Evolutionary conservation across 306 rosid genomes (phyloP), one percentile per base, ranked within the genome.

Genomic region (Begonia loranthoides): DNA sequence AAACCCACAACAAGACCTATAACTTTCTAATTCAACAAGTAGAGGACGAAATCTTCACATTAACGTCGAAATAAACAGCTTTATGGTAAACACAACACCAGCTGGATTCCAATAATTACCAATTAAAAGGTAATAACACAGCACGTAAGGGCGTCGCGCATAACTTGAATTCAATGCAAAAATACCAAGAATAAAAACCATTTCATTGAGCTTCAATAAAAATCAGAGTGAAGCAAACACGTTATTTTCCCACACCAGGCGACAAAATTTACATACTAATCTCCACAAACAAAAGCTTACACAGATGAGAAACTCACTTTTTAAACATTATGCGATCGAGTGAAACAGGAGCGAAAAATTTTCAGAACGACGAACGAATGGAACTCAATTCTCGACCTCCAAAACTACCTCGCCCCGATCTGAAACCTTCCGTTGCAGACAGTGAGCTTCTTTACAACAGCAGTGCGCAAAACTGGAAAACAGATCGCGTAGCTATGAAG

Each of bases 281-380:
- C 10, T 5, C 5, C 52, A 49, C 0, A 17, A 16, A 49, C 10
- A 59, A 59, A 15, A 49, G 52, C 40, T 28, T 3, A 39, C 12
- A 49, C 40, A 48, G 2, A 58, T 24, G 54, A 39, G 40, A 50
- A 52, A 59, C 64, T 49, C 56, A 59, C 64, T 59, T 59, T 50
- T 59, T 59, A 55, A 59, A 59, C 64, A 59, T 59, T 49, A 59
- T 59, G 49, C 50, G 40, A 45, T 11, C 28, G 41, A 22, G 9
- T 39, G 11, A 19, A 5, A 4, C 19, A 46, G 13, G 41, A 28
- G 17, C 17, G 51, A 47, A n/a, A 38, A 41, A 55, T 41, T 6
- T 12, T 17, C 22, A 53, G 57, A 21, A 36, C 45, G 10, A 12
- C 21, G 38, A 17, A 5, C 17, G n/a, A 41, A 52, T 34, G 28